These are phyloP conservation scores for Xylariaceae sp. DNA, from an alignment of 2,329 filamentous ascomycete species.

Conservation along the genomic window DNA sequence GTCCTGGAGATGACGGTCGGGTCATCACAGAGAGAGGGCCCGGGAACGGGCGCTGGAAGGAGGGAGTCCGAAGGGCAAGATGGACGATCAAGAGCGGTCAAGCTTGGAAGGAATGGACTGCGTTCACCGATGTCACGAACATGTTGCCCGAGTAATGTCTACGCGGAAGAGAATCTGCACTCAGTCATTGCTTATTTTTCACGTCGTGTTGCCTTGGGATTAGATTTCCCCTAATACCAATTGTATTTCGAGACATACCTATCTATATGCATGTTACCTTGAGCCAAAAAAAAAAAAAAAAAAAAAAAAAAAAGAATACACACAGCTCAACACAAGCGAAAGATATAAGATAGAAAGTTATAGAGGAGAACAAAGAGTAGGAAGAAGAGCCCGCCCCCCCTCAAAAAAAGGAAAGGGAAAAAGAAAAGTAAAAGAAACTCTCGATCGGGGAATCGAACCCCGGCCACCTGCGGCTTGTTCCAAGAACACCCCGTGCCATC, in stretches of 20 bases:
- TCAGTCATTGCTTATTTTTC: too few relatives aligned
- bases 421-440: constrained; percentile 18
- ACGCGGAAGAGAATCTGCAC: not conserved
- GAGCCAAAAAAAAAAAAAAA: too few relatives aligned
- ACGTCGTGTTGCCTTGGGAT: too few relatives aligned
- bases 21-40: constrained; percentile 80
- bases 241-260: too few relatives aligned
- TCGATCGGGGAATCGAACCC: constrained; percentile 35
- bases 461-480: constrained; percentile 26
- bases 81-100: constrained; percentile 84
- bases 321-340: not conserved
- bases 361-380: not conserved
- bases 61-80: constrained; percentile 78
- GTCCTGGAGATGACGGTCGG: constrained; percentile 69
- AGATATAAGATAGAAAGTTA: not conserved
- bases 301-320: too few relatives aligned
- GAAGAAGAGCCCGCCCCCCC: too few relatives aligned
- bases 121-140: constrained; percentile 81
- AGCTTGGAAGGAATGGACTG: constrained; percentile 75
- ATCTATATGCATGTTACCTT: too few relatives aligned
- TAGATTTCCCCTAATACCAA: too few relatives aligned
- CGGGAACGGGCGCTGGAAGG: constrained; percentile 87
- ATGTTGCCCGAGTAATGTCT: constrained; percentile 26
- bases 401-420: not conserved
- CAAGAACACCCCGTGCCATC: not conserved